A percentile compares a stretch with the other conserved stretches of the same genome.
Conservation (phyloP, 2,329 filamentous ascomycete species). For the Beauveria australis region DNA sequence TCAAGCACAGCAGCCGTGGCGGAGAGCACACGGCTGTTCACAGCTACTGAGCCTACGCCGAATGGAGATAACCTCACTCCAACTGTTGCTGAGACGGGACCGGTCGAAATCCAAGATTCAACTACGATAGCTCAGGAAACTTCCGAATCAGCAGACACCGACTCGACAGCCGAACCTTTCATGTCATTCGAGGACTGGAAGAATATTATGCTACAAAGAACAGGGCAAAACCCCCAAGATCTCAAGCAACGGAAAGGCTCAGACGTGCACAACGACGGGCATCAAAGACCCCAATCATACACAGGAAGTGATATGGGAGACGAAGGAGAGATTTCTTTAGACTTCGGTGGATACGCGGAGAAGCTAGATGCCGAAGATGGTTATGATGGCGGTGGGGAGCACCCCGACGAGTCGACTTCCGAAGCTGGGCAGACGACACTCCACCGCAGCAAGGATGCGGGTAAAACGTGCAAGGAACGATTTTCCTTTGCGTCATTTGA, state of each 20-base stretch:
- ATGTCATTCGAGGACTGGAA: constrained; percentile 99
- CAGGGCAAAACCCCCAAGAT: constrained; percentile 64
- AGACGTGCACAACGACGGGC: constrained; percentile 37
- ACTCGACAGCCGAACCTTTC: constrained; percentile 46
- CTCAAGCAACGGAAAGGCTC: constrained; percentile 52
- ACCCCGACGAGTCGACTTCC: constrained; percentile 20
- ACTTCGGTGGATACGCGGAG: constrained; percentile 31
- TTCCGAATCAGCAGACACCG: constrained; percentile 5
- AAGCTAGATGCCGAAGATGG: constrained; percentile 13
- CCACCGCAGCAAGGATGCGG: constrained; percentile 80
- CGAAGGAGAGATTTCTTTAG: constrained; percentile 69
- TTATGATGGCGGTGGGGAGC: constrained; percentile 23
- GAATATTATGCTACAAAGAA: constrained; percentile 79
- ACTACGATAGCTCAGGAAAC: neutral
- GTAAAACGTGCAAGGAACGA: constrained; percentile 93
- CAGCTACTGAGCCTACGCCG: constrained; percentile 10
- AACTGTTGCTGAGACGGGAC: neutral
- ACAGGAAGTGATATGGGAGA: constrained; percentile 73
- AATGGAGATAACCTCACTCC: neutral
- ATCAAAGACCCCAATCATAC: constrained; percentile 45
- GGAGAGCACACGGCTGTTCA: constrained; percentile 14
- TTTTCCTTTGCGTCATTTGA: constrained; percentile 98
- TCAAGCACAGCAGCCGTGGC: constrained; percentile 21
- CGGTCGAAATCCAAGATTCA: neutral
- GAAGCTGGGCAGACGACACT: constrained; percentile 43